phyloP scores from a whole-genome alignment of 2,329 filamentous ascomycete genomes.

The Podosphaera xanthii region DNA sequence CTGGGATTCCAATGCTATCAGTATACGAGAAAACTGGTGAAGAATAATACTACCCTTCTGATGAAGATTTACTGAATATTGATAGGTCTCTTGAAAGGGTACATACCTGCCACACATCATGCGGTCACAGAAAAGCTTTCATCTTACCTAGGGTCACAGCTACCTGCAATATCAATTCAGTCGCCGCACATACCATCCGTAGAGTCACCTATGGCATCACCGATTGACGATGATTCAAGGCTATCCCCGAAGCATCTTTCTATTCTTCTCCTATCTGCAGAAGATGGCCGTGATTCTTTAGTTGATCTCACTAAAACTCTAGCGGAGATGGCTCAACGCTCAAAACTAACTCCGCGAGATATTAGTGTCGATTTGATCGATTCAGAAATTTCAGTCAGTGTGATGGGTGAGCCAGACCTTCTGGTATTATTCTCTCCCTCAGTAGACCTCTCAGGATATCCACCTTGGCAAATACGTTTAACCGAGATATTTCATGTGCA shows the following conservation, averaged over 20 bases:
- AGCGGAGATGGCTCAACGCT: conserved; percentile 79
- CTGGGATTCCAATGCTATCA: conserved; percentile 68
- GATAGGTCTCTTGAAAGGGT: conserved; percentile 66
- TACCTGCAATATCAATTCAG: conserved; percentile 49
- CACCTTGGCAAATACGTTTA: conserved; percentile 84
- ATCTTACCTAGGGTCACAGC: conserved; percentile 60
- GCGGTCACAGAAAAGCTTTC: conserved; percentile 58
- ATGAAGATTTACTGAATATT: conserved; percentile 5
- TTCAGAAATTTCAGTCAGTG: conserved; percentile 55
- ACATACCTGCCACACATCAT: conserved; percentile 65
- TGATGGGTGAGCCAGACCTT: conserved; percentile 78
- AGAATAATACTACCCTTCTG: conserved; percentile 9
- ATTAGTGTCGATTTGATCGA: conserved; percentile 74
- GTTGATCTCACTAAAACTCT: conserved; percentile 90
- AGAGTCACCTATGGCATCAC: conserved; percentile 24
- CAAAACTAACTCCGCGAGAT: conserved; percentile 59
- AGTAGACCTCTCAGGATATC: conserved; percentile 73
- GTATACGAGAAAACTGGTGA: conserved; percentile 81
- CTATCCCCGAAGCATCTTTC: conserved; percentile 21
- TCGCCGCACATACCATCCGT: conserved; percentile 46
- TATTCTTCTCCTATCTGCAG: conserved; percentile 63
- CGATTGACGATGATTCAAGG: conserved; percentile 19
- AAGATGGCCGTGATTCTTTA: conserved; percentile 79
- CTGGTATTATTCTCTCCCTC: conserved; percentile 69
- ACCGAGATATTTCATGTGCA: conserved; percentile 75